Conservation (phyloP, 768 basidiomycete genomes). For the Boletus vinaceobasis region DNA sequence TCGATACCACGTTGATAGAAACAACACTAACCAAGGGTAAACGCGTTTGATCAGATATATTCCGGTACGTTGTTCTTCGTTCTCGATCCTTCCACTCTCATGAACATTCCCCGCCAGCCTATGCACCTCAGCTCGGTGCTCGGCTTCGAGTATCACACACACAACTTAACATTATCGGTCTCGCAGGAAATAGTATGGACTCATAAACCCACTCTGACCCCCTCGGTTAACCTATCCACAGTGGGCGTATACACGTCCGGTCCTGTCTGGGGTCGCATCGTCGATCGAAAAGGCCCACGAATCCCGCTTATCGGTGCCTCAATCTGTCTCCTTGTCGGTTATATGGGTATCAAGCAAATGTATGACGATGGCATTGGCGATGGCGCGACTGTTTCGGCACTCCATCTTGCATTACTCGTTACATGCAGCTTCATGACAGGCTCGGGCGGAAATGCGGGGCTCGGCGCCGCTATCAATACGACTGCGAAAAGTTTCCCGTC, state of each 20-base stretch:
- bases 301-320: conserved; percentile 61
- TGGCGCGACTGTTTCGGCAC: conserved; percentile 35
- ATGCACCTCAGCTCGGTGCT: conserved; percentile 82
- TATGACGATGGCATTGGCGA: conserved; percentile 53
- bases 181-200: conserved; percentile 69
- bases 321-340: conserved; percentile 62
- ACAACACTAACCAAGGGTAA: not conserved
- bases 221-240: conserved; percentile 19
- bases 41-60: conserved; percentile 20
- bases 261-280: conserved; percentile 76
- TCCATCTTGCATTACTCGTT: conserved; percentile 51
- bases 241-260: conserved; percentile 77
- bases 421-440: conserved; percentile 72
- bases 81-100: not conserved
- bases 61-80: conserved; percentile 21
- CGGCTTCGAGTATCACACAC: conserved; percentile 75
- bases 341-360: conserved; percentile 67
- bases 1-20: not conserved
- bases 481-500: conserved; percentile 84
- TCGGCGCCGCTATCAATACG: conserved; percentile 69
- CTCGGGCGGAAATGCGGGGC: conserved; percentile 69
- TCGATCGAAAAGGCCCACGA: conserved; percentile 70
- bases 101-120: conserved; percentile 45
- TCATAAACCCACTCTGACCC: not conserved
- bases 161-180: conserved; percentile 73